Evolutionary conservation across 148 eudicot genomes (phyloP).

Genomic region (Rhododendron simsii): DNA sequence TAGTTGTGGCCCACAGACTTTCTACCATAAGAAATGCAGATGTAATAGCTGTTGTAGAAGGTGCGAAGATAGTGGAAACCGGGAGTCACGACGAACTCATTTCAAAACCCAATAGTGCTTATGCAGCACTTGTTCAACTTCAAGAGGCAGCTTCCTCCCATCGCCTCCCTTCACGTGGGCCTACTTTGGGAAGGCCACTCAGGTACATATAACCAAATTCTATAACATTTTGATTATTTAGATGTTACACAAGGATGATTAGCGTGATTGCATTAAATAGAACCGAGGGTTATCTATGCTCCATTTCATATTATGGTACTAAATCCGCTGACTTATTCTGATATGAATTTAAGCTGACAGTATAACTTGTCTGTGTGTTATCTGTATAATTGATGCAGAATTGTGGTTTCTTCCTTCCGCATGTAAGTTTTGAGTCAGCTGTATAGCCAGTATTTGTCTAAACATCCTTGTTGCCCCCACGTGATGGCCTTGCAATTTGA

Average conservation of each 20-base stretch:
- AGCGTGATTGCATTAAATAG: neutral
- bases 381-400: neutral
- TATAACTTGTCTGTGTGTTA: neutral
- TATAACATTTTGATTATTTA: neutral
- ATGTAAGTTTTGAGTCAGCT: neutral
- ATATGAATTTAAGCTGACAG: neutral
- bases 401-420: neutral
- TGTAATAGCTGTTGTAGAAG: slow-evolving; percentile 80
- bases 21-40: slow-evolving; percentile 94
- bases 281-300: neutral
- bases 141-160: slow-evolving; percentile 65
- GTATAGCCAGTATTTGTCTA: neutral
- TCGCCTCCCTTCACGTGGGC: slow-evolving; percentile 43
- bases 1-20: slow-evolving; percentile 88
- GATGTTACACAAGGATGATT: neutral
- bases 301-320: neutral
- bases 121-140: slow-evolving; percentile 74
- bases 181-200: slow-evolving; percentile 39
- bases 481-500: too few relatives aligned
- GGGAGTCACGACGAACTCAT: slow-evolving; percentile 94
- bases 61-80: slow-evolving; percentile 73
- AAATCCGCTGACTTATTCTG: neutral
- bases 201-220: slow-evolving; percentile 34
- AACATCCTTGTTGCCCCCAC: neutral
- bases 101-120: slow-evolving; percentile 64